Percentiles rank a stretch among this genome's conserved stretches.
These are phyloP conservation scores for Monosporozyma aerobia DNA, from an alignment of 805 yeast species.

Conservation along the genomic window DNA sequence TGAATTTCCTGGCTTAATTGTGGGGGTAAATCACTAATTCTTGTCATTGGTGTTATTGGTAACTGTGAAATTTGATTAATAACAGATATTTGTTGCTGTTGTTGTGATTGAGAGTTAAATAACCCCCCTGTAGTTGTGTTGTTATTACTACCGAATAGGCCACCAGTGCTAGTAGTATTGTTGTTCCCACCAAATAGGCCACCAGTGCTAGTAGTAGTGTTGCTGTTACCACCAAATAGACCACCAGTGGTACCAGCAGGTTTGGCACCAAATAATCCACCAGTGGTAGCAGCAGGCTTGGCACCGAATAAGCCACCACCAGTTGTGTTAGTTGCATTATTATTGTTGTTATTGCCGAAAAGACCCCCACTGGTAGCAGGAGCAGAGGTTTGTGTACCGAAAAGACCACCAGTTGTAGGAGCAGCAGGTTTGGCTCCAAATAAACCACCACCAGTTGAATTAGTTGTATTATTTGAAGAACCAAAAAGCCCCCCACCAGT, in stretches of 20 bases:
- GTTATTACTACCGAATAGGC: conserved; percentile 23
- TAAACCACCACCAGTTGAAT: background rate
- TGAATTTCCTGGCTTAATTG: conserved; percentile 58
- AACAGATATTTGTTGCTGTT: conserved; percentile 30
- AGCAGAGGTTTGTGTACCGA: conserved; percentile 13
- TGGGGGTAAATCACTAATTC: conserved; percentile 68
- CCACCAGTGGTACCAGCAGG: background rate
- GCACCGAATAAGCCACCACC: conserved; percentile 24
- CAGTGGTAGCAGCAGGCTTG: conserved; percentile 1
- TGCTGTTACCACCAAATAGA: conserved; percentile 1
- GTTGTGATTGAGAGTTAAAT: conserved; percentile 1
- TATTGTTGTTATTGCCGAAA: conserved; percentile 26
- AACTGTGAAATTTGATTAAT: conserved; percentile 36
- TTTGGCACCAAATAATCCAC: conserved; percentile 9
- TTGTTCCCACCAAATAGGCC: conserved; percentile 7
- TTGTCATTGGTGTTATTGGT: conserved; percentile 60
- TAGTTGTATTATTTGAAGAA: conserved; percentile 5
- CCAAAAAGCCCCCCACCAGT: conserved; percentile 8
- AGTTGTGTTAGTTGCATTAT: conserved; percentile 1
- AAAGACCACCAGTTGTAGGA: conserved; percentile 5
- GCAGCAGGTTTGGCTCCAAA: conserved; percentile 2
- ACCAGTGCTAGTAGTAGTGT: background rate
- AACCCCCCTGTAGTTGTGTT: conserved; percentile 1
- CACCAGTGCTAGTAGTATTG: conserved; percentile 9
- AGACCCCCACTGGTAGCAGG: conserved; percentile 20